Evolutionary conservation across 2,329 filamentous ascomycete species (phyloP).

Genomic region (Exophiala xenobiotica): DNA sequence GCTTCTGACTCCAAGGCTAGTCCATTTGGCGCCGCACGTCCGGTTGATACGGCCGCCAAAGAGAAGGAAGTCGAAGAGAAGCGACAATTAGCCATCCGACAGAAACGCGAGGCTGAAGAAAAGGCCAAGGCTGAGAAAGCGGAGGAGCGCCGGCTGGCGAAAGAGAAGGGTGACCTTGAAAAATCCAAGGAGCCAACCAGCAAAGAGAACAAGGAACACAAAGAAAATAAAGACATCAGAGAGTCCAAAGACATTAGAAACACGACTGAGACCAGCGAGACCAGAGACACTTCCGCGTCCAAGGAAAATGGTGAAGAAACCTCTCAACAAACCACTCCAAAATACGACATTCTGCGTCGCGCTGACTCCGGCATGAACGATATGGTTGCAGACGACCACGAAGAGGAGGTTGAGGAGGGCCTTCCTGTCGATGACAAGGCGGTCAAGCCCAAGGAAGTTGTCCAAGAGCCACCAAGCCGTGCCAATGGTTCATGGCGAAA

Average conservation of each 20-base stretch:
- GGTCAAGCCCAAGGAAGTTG: slow-evolving; percentile 57
- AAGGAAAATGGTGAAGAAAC: slow-evolving; percentile 28
- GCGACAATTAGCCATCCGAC: slow-evolving; percentile 67
- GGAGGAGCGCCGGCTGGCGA: slow-evolving; percentile 64
- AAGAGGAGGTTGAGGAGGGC: slow-evolving; percentile 45
- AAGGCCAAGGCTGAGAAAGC: slow-evolving; percentile 72
- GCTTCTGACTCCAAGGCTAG: slow-evolving; percentile 74
- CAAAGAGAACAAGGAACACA: slow-evolving; percentile 24
- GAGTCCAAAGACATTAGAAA: too few relatives aligned
- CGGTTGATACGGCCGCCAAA: slow-evolving; percentile 87
- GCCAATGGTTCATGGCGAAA: slow-evolving; percentile 45
- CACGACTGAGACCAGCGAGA: slow-evolving; percentile 37
- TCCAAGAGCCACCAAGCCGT: slow-evolving; percentile 43
- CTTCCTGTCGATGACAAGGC: slow-evolving; percentile 45
- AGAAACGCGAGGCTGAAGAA: slow-evolving; percentile 85
- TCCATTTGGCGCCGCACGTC: slow-evolving; percentile 88
- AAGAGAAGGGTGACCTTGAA: slow-evolving; percentile 61
- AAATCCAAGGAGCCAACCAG: slow-evolving; percentile 45
- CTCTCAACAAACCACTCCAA: slow-evolving; percentile 38
- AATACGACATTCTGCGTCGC: slow-evolving; percentile 57
- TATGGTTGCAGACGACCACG: slow-evolving; percentile 51
- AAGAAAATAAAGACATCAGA: slow-evolving; percentile 34
- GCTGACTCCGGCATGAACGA: slow-evolving; percentile 49
- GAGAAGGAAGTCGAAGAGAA: slow-evolving; percentile 92
- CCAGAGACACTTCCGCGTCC: slow-evolving; percentile 19